These are phyloP conservation scores for Boletus insuetus DNA, from an alignment of 768 basidiomycete species.

Conservation along the genomic window DNA sequence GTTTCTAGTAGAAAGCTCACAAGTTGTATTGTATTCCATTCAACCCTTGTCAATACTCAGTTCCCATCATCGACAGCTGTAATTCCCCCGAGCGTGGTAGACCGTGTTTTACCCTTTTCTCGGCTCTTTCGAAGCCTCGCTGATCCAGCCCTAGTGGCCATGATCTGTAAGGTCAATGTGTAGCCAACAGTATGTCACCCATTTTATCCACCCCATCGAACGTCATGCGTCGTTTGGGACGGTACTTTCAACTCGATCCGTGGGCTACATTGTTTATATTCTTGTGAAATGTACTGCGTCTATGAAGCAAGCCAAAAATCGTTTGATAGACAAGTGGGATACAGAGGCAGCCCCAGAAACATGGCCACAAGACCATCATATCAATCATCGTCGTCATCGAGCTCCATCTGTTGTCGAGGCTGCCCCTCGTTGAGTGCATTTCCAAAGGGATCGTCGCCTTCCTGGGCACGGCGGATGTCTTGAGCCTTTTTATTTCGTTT, in stretches of 20 bases:
- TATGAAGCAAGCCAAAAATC: neutral
- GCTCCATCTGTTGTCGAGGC: slow-evolving; percentile 31
- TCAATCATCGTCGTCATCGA: slow-evolving; percentile 48
- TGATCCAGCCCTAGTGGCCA: slow-evolving; percentile 35
- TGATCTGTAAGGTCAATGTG: slow-evolving; percentile 59
- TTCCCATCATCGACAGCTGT: neutral
- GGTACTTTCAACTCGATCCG: neutral
- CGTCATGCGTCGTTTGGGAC: slow-evolving; percentile 23
- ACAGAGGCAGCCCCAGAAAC: neutral
- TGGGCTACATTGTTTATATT: slow-evolving; percentile 23
- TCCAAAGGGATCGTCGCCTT: slow-evolving; percentile 71
- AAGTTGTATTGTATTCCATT: too few species aligned
- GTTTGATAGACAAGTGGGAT: neutral
- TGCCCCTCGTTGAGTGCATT: slow-evolving; percentile 43
- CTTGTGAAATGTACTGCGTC: neutral
- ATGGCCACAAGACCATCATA: neutral
- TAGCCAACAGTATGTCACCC: slow-evolving; percentile 48
- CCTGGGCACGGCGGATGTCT: slow-evolving; percentile 43
- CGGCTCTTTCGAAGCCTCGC: slow-evolving; percentile 62
- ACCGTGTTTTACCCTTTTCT: neutral
- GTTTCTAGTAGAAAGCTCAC: slow-evolving; percentile 21
- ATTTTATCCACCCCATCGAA: slow-evolving; percentile 20
- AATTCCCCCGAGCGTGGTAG: neutral
- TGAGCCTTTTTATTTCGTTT: slow-evolving; percentile 65
- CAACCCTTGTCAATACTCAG: too few species aligned